These are phyloP conservation scores for Fragilaria crotonensis DNA, from an alignment of 108 stramenopile genomes.

Conservation along the genomic window DNA sequence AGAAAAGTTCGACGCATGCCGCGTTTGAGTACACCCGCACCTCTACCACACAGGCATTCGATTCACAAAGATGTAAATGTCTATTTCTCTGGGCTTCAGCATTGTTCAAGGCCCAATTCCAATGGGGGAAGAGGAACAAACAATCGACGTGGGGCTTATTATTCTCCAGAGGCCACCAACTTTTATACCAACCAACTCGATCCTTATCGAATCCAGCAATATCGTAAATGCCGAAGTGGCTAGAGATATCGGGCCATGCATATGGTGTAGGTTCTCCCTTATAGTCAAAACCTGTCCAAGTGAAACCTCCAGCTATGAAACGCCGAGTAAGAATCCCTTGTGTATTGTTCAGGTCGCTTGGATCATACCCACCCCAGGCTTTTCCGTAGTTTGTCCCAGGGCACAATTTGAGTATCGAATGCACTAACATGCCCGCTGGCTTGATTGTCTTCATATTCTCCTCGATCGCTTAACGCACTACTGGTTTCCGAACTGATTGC, in stretches of 20 bases:
- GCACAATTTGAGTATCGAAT: slow-evolving; percentile 21
- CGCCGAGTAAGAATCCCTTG: not conserved
- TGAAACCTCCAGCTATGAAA: slow-evolving; percentile 18
- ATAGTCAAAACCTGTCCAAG: slow-evolving; percentile 40
- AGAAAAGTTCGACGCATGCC: slow-evolving; percentile 24
- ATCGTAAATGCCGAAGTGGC: slow-evolving; percentile 31
- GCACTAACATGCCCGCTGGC: not conserved
- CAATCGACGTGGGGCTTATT: slow-evolving; percentile 10
- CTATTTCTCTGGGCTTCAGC: slow-evolving; percentile 19
- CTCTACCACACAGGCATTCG: not conserved
- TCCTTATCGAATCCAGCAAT: slow-evolving; percentile 29
- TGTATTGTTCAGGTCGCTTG: not conserved
- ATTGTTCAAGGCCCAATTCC: slow-evolving; percentile 30
- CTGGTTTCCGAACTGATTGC: slow-evolving; percentile 27
- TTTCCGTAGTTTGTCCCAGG: slow-evolving; percentile 23
- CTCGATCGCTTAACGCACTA: slow-evolving; percentile 25
- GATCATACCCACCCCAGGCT: slow-evolving; percentile 5
- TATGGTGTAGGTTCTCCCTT: slow-evolving; percentile 32
- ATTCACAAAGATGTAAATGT: not conserved
- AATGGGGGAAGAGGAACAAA: slow-evolving; percentile 18
- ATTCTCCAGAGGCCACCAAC: slow-evolving; percentile 24
- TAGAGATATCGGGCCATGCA: slow-evolving; percentile 18
- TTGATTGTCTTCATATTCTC: slow-evolving; percentile 17
- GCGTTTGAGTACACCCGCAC: slow-evolving; percentile 27
- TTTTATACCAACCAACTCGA: slow-evolving; percentile 31